Evolutionary conservation across 139 green algal species (phyloP), one percentile per base, ranked within the genome.

Genomic region (Pycnococcus provasolii): DNA sequence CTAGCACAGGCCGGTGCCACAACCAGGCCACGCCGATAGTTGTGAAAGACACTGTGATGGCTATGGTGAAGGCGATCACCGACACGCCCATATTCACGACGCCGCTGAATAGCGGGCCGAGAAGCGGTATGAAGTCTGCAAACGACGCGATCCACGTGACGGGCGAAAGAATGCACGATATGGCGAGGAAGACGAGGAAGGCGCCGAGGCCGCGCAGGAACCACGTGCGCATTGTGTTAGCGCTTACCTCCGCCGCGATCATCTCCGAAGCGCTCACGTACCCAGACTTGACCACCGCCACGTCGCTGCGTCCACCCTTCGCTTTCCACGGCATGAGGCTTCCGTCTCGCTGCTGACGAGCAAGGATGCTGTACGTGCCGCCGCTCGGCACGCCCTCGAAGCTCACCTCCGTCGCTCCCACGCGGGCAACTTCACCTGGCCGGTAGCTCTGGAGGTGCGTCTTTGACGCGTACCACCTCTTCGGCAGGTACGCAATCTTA

Each of bases 41-140:
- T 15, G 4, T n/a, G 6, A 15, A 15, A 15, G 53, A 15, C 8
- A 60, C 4, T 4, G 53, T 5, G 7, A 60, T 37, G 6, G 8
- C 13, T 4, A 37, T n/a, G 53, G 53, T 15, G 53, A 37, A 4
- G 6, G 53, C 53, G 11, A 40, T 13, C 9, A 64, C 4, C 7
- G n/a, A 64, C 58, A 64, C 58, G 58, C 41, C 40, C 5, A 60
- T 15, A 37, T 60, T 60, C 15, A 60, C 8, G 6, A 60, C 58
- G 9, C 9, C 4, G 4, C 13, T 9, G 4, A 39, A 37, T 8
- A 64, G 9, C 11, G 13, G 13, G 11, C 58, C 58, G 26, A 64
- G 26, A 4, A 64, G 6, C 58, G 58, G 58, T 48, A 64, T 48
- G 13, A n/a, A 46, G 4, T 39, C 13, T 9, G 47, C 13, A 4